These are phyloP conservation scores for Kazachstania viticola DNA, from an alignment of 805 yeast species.

Conservation along the genomic window DNA sequence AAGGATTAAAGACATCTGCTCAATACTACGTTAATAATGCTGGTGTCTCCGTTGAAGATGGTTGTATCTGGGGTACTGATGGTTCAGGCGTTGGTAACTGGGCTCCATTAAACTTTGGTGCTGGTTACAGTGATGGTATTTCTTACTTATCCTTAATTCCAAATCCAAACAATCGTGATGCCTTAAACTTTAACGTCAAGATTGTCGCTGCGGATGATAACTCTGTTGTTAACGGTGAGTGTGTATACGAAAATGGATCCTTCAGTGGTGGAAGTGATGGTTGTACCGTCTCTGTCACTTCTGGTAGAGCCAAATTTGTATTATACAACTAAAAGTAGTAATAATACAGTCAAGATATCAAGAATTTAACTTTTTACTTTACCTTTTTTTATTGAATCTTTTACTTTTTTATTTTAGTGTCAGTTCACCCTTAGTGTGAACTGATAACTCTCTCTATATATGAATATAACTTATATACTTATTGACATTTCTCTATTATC, in stretches of 20 bases:
- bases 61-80: constrained; percentile 59
- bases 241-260: constrained; percentile 68
- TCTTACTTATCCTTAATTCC: constrained; percentile 66
- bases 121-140: constrained; percentile 51
- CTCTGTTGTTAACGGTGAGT: constrained; percentile 51
- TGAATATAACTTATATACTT: no score
- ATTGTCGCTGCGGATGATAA: constrained; percentile 63
- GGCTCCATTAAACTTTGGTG: constrained; percentile 72
- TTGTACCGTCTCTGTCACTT: constrained; percentile 79
- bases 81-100: constrained; percentile 61
- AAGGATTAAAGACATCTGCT: constrained; percentile 52
- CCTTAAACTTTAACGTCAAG: constrained; percentile 55
- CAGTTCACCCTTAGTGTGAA: no score
- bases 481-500: no score
- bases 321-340: constrained; percentile 33
- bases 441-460: no score
- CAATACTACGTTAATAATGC: constrained; percentile 72
- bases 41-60: constrained; percentile 56
- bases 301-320: constrained; percentile 72
- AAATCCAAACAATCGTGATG: constrained; percentile 53
- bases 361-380: no score
- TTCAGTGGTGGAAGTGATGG: constrained; percentile 54
- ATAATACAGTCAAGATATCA: no score
- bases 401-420: not conserved
- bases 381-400: not conserved